These are phyloP conservation scores for Gentiana macrophylla DNA, from an alignment of 257 asterid species.

Conservation along the genomic window DNA sequence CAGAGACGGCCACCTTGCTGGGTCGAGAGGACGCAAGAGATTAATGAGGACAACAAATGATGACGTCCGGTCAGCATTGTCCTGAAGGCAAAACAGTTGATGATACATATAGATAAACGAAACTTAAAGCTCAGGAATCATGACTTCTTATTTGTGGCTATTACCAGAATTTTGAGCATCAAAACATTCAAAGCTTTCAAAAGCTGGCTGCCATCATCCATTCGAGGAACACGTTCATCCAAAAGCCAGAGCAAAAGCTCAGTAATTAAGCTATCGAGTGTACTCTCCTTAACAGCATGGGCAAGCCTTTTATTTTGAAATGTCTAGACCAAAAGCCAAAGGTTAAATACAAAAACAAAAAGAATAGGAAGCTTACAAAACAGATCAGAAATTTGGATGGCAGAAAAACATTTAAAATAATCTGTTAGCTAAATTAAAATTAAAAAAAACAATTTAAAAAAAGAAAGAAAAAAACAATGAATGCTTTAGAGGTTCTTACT, in stretches of 20 bases:
- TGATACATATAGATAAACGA: constrained; percentile 2
- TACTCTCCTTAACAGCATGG: constrained; percentile 80
- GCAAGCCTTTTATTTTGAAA: constrained; percentile 89
- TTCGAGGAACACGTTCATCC: constrained; percentile 94
- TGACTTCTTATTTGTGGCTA: neutral
- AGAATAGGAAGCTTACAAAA: too few relatives aligned
- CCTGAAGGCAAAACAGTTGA: constrained; percentile 34
- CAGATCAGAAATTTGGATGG: too few relatives aligned
- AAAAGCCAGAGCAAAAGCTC: constrained; percentile 97
- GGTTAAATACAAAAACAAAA: neutral
- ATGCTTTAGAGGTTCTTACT: constrained; percentile 22
- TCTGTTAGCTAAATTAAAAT: too few relatives aligned
- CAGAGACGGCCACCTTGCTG: constrained; percentile 96
- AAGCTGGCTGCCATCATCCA: constrained; percentile 99
- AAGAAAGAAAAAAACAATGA: too few relatives aligned
- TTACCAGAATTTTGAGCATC: constrained; percentile 94
- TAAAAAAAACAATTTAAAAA: too few relatives aligned
- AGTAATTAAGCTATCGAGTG: constrained; percentile 83
- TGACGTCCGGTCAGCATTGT: constrained; percentile 93
- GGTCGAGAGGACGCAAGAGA: constrained; percentile 87
- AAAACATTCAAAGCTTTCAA: constrained; percentile 92
- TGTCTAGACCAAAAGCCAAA: constrained; percentile 42
- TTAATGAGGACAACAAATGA: constrained; percentile 88
- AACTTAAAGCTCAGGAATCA: neutral
- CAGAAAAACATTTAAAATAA: too few relatives aligned